Base-by-base conservation (phyloP, 176 grass and related monocot species). In the Oryza glaberrima region DNA sequence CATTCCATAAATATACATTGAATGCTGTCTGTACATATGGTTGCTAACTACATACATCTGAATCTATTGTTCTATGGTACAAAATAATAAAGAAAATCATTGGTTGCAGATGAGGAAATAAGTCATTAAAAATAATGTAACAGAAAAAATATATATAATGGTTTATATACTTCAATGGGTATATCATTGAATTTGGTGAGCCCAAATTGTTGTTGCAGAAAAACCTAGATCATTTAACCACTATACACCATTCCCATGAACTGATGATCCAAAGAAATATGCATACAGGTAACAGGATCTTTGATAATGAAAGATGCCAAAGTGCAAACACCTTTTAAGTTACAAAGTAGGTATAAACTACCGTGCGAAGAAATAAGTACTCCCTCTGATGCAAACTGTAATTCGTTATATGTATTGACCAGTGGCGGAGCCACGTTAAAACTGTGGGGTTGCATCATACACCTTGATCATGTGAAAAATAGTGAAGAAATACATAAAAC, bases 191-290 rank as follows among this genome's bases (percentile, higher is more conserved):
- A 34, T 61, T 67, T 61, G 74, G 74, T 70, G 65, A 8, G 56
- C 22, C 11, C 28, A 68, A 48, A 26, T 74, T 77, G 54, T 69
- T 71, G 44, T 75, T 77, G n/a, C 16, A 70, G n/a, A 22, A 9
- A 47, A 65, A 86, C n/a, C 35, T 73, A 60, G 38, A 82, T 6
- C 6, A 82, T 67, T 36, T 36, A 69, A 83, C 35, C 2, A 76
- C 48, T 56, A 77, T 67, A 45, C 34, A 82, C 72, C 61, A 67
- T 73, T 78, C 60, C 25, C 30, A 72, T 40, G 54, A 79, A 90
- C 48, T 67, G 17, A 74, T n/a, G 61, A 20, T 26, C 17, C 61
- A 81, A 81, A 64, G 9, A 25, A 30, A 79, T 12, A 7, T 10
- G 20, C 79, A 81, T 9, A 61, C 1, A 22, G 17, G 56, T 20